Base-by-base conservation (phyloP, 495 filamentous ascomycete species). In the Penicillium psychrofluorescens region DNA sequence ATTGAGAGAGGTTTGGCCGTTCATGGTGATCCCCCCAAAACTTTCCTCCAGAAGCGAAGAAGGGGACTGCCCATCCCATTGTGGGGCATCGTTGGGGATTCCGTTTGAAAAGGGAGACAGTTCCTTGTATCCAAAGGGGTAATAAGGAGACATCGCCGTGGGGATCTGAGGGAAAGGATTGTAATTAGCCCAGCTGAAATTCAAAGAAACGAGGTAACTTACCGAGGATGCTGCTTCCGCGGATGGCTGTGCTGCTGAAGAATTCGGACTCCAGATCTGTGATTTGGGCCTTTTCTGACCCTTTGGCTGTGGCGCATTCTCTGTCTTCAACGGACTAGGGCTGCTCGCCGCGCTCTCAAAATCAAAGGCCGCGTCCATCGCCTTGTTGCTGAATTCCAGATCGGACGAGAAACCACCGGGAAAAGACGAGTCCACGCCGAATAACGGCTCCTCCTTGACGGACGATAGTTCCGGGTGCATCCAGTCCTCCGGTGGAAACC, bases 281-380 rank as follows among this genome's bases (percentile, higher is more conserved):
- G 58, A 48, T 38, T 54, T 65, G 9, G 53, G 43, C 14, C 38
- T 43, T 33, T 58, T 60, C 13, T 55, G 55, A 4, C 31, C 16
- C 31, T 52, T 61, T 1, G 56, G 44, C 10, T 60, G 56, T 9
- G 59, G 48, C 4, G 49, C 48, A 22, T 56, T 47, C 12, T 67
- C 67, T 34, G 51, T 49, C 36, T 66, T 69, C 46, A 78, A 62
- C 28, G 74, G 67, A 51, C 68, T 79, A 11, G 85, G 82, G 47
- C 79, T 86, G 54, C 75, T 82, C 1, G 80, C 77, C 11, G 81
- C 81, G 50, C 80, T 83, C 27, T 84, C 80, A 55, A 87, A 85
- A 50, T 85, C 80, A 52, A 86, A 85, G 15, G 77, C 72, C 31
- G 76, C 70, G 50, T 79, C 74, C 80, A 86, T 83, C 3, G 68